Percentiles rank a stretch among this genome's conserved stretches.
Evolutionary conservation across 331 rosid genomes (phyloP).

Genomic region (Dryas integrifolia): DNA sequence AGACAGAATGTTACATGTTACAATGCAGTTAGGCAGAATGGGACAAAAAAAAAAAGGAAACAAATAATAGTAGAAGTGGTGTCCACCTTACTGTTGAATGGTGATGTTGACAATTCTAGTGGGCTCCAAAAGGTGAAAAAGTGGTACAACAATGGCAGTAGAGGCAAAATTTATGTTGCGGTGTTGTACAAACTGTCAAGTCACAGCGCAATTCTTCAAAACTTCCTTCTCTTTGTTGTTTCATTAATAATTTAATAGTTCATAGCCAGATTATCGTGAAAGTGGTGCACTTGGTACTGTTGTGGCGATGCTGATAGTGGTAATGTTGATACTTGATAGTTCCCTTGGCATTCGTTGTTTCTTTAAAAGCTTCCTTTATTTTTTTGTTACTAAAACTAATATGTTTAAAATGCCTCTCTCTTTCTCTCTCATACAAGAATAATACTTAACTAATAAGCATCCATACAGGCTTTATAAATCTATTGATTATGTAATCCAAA

Average conservation of each 20-base stretch:
- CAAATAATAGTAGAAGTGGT: background rate
- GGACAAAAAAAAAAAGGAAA: too few relatives aligned
- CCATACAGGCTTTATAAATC: too few relatives aligned
- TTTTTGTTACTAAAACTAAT: background rate
- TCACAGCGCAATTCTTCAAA: background rate
- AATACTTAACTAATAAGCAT: too few relatives aligned
- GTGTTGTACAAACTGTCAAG: background rate
- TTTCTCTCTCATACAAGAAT: background rate
- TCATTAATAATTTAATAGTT: background rate
- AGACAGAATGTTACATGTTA: background rate
- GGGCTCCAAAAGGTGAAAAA: background rate
- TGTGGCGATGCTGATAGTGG: background rate
- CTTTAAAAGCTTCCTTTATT: slow-evolving; percentile 6
- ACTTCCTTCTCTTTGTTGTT: background rate
- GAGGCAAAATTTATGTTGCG: background rate
- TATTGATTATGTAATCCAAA: too few relatives aligned
- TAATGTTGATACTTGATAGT: background rate
- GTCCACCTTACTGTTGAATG: background rate
- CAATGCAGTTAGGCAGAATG: background rate
- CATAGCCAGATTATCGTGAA: background rate
- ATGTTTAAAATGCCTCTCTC: background rate
- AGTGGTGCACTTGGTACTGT: background rate
- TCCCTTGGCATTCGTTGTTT: background rate
- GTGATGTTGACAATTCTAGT: background rate
- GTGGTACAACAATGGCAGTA: background rate